phyloP scores from a whole-genome alignment of 2,329 filamentous ascomycete genomes.

The Botryotinia globosa region DNA sequence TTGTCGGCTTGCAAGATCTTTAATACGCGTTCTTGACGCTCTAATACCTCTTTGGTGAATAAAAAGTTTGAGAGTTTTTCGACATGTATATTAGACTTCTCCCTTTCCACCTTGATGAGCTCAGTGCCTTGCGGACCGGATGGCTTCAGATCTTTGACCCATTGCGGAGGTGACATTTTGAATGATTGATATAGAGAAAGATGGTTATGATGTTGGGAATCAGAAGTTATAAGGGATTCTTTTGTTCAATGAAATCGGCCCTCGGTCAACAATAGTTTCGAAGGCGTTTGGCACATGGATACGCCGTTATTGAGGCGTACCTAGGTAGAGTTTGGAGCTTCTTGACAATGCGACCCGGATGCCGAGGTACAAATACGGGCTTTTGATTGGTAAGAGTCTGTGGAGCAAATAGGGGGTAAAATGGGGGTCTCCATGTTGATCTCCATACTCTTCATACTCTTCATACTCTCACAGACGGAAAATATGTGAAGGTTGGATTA shows the following conservation, averaged over 20 bases:
- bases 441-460: constrained; percentile 9
- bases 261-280: constrained; percentile 23
- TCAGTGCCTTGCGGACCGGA: constrained; percentile 66
- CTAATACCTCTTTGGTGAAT: constrained; percentile 63
- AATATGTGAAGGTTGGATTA: background rate
- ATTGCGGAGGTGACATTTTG: constrained; percentile 44
- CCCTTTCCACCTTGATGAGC: constrained; percentile 66
- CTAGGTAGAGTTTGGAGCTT: background rate
- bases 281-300: constrained; percentile 3
- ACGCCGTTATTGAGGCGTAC: background rate
- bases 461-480: background rate
- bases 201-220: background rate
- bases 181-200: constrained; percentile 14
- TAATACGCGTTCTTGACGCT: constrained; percentile 59
- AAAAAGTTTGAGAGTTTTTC: constrained; percentile 66
- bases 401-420: constrained; percentile 4
- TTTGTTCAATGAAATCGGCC: constrained; percentile 21
- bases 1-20: constrained; percentile 63
- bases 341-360: background rate
- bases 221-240: background rate
- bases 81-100: constrained; percentile 63
- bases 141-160: constrained; percentile 66
- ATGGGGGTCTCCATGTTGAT: constrained; percentile 9
- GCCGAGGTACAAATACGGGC: constrained; percentile 7
- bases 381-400: background rate